Base-by-base conservation (phyloP, 805 yeast species). In the Grigorovia transvaalensis region DNA sequence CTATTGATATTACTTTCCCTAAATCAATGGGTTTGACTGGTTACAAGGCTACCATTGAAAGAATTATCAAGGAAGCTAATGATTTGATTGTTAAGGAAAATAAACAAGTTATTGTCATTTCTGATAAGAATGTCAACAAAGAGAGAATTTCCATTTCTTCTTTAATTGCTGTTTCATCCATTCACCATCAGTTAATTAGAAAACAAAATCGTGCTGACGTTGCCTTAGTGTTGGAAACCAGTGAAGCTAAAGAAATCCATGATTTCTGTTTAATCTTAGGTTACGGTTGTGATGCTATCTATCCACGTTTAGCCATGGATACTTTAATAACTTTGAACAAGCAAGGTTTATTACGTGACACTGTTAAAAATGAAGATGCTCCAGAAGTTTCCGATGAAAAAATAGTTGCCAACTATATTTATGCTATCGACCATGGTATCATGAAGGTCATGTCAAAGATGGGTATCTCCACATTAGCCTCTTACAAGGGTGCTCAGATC, bases 401-500 rank as follows among this genome's bases (percentile, higher is more conserved):
- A 23, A 33, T 53, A 11, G 38, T 53, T 30, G 75, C 75, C 50
- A 91, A 91, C 74, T 91, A 88, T 73, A 86, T 84, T 66, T 76
- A 81, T 58, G 84, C 97, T 12, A 76, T 87, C 54, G 95, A 91
- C 65, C 85, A 88, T 51, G 98, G 98, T 71, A 84, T 91, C 60
- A 74, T 88, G 62, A 91, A 93, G 75, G 97, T 93, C 54, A 91
- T 91, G 99, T 88, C 97, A 41, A 91, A 93, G 77, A 93, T 91
- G 98, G 99, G 99, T 76, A 93, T 91, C 61, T 90, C 98, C 35
- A 93, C 99, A 33, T 76, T 91, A 67, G 96, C 97, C 12, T 88
- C 96, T n/a, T 91, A 91, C 73, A 91, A 91, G 73, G 98, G 98
- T 71, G 99, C 99, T 30, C 99, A 91, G 74, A 93, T 91, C 65